Conservation (phyloP, 2,329 filamentous ascomycete genomes). For the Sporothrix dimorphospora region DNA sequence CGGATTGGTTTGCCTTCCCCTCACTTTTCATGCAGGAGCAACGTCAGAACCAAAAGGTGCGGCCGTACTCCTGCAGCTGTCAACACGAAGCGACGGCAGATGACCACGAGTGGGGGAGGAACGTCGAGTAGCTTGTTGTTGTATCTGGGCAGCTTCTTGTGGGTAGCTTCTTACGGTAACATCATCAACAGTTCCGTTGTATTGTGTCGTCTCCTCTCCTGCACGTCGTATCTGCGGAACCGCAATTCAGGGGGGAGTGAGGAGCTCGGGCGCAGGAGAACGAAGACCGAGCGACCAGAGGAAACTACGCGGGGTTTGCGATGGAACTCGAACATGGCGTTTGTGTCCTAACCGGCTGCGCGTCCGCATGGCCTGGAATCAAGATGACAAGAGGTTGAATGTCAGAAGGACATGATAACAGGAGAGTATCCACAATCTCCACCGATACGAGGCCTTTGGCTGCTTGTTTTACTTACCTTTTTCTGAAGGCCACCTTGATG, state of each 20-base stretch:
- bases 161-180: background rate
- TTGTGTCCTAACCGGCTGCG: too few relatives aligned
- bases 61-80: background rate
- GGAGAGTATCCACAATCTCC: background rate
- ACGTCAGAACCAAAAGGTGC: slow-evolving; percentile 4
- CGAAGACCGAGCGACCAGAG: too few relatives aligned
- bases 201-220: background rate
- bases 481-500: background rate
- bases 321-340: too few relatives aligned
- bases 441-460: too few relatives aligned
- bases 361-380: too few relatives aligned
- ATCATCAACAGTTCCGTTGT: background rate
- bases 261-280: too few relatives aligned
- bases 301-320: too few relatives aligned
- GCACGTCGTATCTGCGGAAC: slow-evolving; percentile 13
- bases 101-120: background rate
- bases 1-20: background rate
- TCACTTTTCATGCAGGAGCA: slow-evolving; percentile 12
- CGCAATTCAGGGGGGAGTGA: background rate
- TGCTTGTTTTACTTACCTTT: too few relatives aligned
- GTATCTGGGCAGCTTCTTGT: too few relatives aligned
- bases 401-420: background rate
- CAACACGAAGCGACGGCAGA: background rate
- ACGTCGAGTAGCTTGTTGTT: background rate
- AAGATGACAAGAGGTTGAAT: too few relatives aligned